Evolutionary conservation across 2,329 filamentous ascomycete species (phyloP).

Genomic region (Trichoderma atroviride): DNA sequence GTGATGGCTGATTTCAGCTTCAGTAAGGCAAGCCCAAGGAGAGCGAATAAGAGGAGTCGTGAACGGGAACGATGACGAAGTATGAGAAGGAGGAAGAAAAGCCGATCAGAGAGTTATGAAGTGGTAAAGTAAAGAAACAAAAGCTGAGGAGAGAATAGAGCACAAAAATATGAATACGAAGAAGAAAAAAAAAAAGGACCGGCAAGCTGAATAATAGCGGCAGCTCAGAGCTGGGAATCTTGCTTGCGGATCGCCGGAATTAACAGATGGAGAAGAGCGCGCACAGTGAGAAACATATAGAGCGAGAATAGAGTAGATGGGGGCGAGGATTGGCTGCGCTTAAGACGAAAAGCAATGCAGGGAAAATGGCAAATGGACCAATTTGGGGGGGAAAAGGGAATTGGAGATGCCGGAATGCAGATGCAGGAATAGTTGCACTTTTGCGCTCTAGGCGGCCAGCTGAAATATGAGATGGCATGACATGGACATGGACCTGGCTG

Average conservation of each 20-base stretch:
- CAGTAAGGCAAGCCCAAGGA: neutral
- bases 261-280: neutral
- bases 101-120: neutral
- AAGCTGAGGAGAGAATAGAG: neutral
- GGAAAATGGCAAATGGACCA: neutral
- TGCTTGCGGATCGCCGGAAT: neutral
- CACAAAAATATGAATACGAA: neutral
- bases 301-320: neutral
- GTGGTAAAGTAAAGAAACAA: neutral
- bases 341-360: neutral
- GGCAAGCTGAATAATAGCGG: neutral
- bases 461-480: neutral
- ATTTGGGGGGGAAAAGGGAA: neutral
- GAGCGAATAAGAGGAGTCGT: neutral
- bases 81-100: neutral
- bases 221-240: neutral
- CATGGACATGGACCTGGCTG: neutral
- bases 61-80: neutral
- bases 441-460: neutral
- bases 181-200: neutral
- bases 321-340: neutral
- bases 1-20: conserved; percentile 7
- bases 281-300: neutral
- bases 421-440: neutral
- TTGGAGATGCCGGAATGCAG: neutral